Base-by-base conservation (phyloP, 176 grass and related monocot species). In the Bromus sterilis region DNA sequence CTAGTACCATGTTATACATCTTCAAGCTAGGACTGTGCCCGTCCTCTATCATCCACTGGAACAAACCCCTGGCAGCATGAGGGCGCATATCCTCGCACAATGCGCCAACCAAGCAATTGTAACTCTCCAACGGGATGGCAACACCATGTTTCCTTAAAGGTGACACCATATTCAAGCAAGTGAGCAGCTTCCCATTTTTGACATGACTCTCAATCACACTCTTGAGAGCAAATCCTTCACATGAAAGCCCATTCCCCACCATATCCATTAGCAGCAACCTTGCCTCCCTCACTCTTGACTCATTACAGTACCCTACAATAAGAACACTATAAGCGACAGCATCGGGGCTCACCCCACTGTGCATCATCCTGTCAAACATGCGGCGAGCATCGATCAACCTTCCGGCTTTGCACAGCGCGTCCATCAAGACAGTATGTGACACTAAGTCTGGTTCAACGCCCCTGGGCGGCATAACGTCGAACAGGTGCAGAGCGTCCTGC, bases 141-240 rank as follows among this genome's bases (percentile, higher is more conserved):
- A 89, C 49, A 5, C 88, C 88, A 44, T 86, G 42, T 70, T 89
- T 94, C 30, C 82, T 80, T 41, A 95, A 82, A 9, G 89, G 89
- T 4, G 80, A 75, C 29, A 89, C 84, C 84, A 98, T 87, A 62
- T 95, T 95, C 85, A 98, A 88, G 84, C 95, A 94, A 67, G 92
- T 83, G 66, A 94, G 92, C 23, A 98, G 57, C 74, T 89, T 95
- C 20, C 90, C 76, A 39, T 29, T 23, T 58, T 88, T 89, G 34
- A 93, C 81, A 85, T 91, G 92, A 6, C 36, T 74, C 69, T 93
- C 33, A 23, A 95, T 84, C 14, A 94, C 84, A 35, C 58, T 69
- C 30, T 60, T 83, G 24, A 89, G 87, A 74, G 83, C 57, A 7
- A 80, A 90, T 30, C 42, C 44, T 46, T 93, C 72, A 7, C 78